Evolutionary conservation across 495 filamentous ascomycete species (phyloP).

Genomic region (Penicillium longicatenatum): DNA sequence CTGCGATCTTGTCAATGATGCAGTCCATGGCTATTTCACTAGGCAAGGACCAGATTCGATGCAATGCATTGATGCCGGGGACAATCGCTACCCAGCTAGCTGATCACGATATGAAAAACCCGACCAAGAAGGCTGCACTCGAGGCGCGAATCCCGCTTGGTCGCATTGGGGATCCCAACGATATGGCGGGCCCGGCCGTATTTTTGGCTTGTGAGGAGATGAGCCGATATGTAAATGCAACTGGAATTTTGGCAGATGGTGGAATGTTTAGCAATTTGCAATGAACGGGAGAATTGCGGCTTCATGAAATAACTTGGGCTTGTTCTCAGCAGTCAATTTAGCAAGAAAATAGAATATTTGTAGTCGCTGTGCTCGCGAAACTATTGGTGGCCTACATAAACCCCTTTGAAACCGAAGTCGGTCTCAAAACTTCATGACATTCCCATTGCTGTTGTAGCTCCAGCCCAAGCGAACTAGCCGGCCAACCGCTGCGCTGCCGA

Average conservation of each 20-base stretch:
- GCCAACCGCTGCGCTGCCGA: constrained; percentile 24
- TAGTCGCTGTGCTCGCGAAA: too few relatives aligned
- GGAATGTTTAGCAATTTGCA: constrained; percentile 31
- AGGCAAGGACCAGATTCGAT: constrained; percentile 33
- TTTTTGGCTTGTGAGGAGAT: constrained; percentile 35
- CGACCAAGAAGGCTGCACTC: constrained; percentile 70
- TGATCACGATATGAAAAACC: constrained; percentile 64
- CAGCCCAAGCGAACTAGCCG: constrained; percentile 18
- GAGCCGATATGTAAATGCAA: constrained; percentile 31
- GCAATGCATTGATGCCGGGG: constrained; percentile 33
- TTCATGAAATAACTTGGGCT: too few relatives aligned
- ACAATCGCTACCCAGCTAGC: constrained; percentile 54
- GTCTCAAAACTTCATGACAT: not conserved
- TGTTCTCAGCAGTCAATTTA: too few relatives aligned
- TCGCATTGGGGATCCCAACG: constrained; percentile 31
- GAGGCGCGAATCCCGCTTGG: constrained; percentile 77
- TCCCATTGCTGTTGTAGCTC: constrained; percentile 25
- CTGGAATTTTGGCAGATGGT: constrained; percentile 28
- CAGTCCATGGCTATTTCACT: constrained; percentile 38
- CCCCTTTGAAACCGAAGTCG: not conserved
- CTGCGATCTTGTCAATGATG: constrained; percentile 51
- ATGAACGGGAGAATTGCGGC: not conserved
- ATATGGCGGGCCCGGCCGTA: constrained; percentile 35
- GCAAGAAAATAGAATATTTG: too few relatives aligned
- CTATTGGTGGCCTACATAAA: not conserved